These are phyloP conservation scores for Scalesia atractyloides DNA, from an alignment of 129 eudicot genomes.

Conservation along the genomic window DNA sequence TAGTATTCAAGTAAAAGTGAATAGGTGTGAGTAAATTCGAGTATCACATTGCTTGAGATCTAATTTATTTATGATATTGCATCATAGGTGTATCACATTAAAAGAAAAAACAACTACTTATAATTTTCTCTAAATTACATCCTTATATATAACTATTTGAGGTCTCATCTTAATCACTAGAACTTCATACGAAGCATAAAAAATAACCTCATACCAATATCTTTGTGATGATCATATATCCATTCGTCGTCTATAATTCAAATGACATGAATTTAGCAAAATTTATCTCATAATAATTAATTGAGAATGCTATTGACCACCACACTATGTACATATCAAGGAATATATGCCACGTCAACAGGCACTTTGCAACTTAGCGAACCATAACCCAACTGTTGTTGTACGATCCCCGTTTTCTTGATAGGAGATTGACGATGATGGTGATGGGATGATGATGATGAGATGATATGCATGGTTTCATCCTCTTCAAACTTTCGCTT, in stretches of 20 bases:
- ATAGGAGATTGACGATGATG: conserved; percentile 12
- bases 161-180: no score
- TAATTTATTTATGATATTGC: no score
- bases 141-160: no score
- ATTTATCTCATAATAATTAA: conserved; percentile 6
- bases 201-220: background rate
- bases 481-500: conserved; percentile 48
- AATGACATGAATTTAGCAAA: conserved; percentile 12
- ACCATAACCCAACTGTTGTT: conserved; percentile 9
- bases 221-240: no score
- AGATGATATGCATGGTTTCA: conserved; percentile 25
- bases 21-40: no score
- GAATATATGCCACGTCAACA: conserved; percentile 24
- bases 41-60: no score
- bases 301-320: background rate
- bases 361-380: conserved; percentile 23
- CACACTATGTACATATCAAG: conserved; percentile 11
- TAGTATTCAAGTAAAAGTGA: no score
- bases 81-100: no score
- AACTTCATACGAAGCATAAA: no score
- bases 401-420: conserved; percentile 19
- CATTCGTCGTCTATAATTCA: no score
- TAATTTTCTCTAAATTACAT: no score
- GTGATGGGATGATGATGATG: conserved; percentile 21
- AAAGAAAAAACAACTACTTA: no score